A percentile compares a stretch with the other conserved stretches of the same genome.
Conservation (phyloP, 2,329 filamentous ascomycete genomes). For the Zarea fungicola region DNA sequence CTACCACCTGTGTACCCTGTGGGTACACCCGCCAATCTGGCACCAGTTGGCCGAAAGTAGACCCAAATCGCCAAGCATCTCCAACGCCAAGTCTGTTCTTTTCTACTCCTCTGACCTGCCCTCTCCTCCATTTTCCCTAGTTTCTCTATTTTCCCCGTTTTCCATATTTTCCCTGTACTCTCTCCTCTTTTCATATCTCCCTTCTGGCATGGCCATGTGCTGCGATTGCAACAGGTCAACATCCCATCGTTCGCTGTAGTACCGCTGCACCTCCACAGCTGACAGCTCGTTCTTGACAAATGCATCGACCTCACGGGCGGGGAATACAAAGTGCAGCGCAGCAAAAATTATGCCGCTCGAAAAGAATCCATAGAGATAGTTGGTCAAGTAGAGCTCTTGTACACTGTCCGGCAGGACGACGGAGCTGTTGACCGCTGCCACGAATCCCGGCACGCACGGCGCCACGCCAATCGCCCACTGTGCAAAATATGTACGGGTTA, state of each 20-base stretch:
- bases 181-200: no score
- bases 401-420: constrained; percentile 31
- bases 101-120: neutral
- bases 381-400: constrained; percentile 34
- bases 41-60: no score
- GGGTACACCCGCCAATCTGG: no score
- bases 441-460: constrained; percentile 38
- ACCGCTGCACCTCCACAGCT: constrained; percentile 23
- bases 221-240: constrained; percentile 17
- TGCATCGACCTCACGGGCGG: constrained; percentile 21
- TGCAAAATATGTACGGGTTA: neutral
- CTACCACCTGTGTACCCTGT: no score
- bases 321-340: constrained; percentile 27
- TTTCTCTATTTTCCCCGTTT: neutral
- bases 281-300: constrained; percentile 24
- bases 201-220: no score
- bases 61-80: neutral
- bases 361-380: constrained; percentile 34
- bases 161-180: no score
- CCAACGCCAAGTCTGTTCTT: neutral
- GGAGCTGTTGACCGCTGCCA: constrained; percentile 32
- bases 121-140: neutral
- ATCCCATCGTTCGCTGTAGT: constrained; percentile 29
- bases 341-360: constrained; percentile 28
- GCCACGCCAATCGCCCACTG: constrained; percentile 36